These are phyloP conservation scores for Rhodotorula diobovata DNA, from an alignment of 768 basidiomycete genomes.

Conservation along the genomic window DNA sequence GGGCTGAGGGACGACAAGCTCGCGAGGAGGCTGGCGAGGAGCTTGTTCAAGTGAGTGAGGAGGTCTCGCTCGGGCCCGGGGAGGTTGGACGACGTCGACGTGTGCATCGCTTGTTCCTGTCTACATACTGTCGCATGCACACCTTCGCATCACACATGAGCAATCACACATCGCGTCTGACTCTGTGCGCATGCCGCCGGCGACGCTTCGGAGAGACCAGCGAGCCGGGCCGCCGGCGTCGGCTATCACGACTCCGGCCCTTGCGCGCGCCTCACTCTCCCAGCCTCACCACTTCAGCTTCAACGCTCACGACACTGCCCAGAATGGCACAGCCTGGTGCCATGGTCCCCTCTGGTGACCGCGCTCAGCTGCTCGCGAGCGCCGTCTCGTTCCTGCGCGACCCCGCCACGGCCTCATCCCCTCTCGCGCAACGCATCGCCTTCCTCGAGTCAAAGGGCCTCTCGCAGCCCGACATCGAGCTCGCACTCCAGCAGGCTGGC, in stretches of 20 bases:
- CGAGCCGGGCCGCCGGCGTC: too few species aligned
- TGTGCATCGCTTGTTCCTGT: too few species aligned
- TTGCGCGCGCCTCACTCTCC: too few species aligned
- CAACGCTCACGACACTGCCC: too few species aligned
- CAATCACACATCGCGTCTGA: too few species aligned
- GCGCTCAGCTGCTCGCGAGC: slow-evolving; percentile 19
- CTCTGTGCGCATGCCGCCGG: too few species aligned
- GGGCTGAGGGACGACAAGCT: slow-evolving; percentile 30
- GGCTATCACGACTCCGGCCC: too few species aligned
- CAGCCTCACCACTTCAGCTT: too few species aligned
- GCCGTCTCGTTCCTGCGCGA: slow-evolving; percentile 44
- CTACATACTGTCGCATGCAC: neutral
- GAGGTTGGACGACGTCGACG: neutral
- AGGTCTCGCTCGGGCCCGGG: neutral
- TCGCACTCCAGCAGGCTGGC: slow-evolving; percentile 57
- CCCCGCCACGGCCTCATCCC: slow-evolving; percentile 56
- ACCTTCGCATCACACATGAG: too few species aligned
- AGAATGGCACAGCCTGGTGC: neutral
- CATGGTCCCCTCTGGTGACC: slow-evolving; percentile 7
- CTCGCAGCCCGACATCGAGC: slow-evolving; percentile 73
- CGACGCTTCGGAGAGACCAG: too few species aligned
- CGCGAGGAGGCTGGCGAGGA: slow-evolving; percentile 25
- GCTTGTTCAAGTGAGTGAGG: slow-evolving; percentile 21
- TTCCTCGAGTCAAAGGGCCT: slow-evolving; percentile 96
- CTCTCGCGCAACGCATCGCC: slow-evolving; percentile 76